Evolutionary conservation across 805 yeast genomes (phyloP), one percentile per base, ranked within the genome.

Genomic region (Wilhelminamyces savonicus): DNA sequence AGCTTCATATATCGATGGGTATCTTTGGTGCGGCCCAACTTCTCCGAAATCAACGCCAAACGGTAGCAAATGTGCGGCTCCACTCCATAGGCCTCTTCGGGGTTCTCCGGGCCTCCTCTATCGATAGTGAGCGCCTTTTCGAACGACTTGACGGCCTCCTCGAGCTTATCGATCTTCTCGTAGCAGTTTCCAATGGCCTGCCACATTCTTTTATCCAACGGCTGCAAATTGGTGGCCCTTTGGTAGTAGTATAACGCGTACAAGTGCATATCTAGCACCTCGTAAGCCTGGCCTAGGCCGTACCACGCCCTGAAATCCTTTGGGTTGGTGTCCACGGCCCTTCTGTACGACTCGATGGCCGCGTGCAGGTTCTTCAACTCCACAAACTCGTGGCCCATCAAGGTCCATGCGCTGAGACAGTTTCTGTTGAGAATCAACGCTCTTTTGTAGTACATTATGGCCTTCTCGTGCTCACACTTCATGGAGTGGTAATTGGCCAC

Each of bases 301-400:
- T 90, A 92, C 99, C 98, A 92, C 0, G 97, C 97, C 29, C 95
- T 66, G 53, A 83, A 94, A 52, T 92, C 98, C 48, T 82, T 80
- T 26, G 78, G 72, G 48, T 84, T 85, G 3, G 88, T 79, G 50
- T 87, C 96, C 1, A 88, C 90, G 0, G 97, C 99, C 25, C 95
- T 63, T 41, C 97, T 62, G 51, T 92, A 92, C 35, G 94, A 78
- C 61, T 90, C 97, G 31, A 92, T 92, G 1, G 98, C 98, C 1
- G 97, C 97, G 55, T 92, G 95, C 1, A 95, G 82, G 57, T 92
- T 92, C 49, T 90, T 88, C 44, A 92, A 68, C 53, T 92, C 99
- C 11, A 92, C 94, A 60, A 85, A 92, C 59, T 92, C 99, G 56
- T 92, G 99, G 8, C 99, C 99, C 96, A 92, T 87, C 34, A 92